phyloP scores from a whole-genome alignment of 768 basidiomycete genomes.

The Thelephora ganbajun region DNA sequence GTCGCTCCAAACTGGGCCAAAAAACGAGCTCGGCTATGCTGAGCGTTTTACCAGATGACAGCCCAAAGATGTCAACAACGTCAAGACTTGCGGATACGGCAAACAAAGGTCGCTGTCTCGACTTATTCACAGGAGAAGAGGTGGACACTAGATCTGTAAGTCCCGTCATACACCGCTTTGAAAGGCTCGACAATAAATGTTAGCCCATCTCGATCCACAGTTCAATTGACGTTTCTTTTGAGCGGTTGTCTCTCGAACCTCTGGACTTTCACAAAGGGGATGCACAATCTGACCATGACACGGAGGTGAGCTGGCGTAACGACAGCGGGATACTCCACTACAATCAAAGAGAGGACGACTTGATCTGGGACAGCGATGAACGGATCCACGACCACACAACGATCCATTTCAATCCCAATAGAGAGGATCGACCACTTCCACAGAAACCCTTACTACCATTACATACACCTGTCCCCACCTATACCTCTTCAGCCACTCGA shows the following conservation, averaged over 20 bases:
- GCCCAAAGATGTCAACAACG: not conserved
- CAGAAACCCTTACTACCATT: not conserved
- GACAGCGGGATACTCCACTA: not conserved
- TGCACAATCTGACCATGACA: not conserved
- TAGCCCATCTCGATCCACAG: not conserved
- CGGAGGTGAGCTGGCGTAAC: no score
- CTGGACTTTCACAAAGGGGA: not conserved
- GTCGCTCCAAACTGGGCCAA: slow-evolving; percentile 10
- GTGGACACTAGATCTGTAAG: no score
- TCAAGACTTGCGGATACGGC: no score
- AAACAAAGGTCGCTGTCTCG: no score
- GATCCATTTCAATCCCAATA: slow-evolving; percentile 22
- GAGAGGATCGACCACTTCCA: not conserved
- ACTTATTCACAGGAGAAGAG: no score
- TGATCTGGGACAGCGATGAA: not conserved
- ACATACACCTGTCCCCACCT: not conserved
- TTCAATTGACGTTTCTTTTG: not conserved
- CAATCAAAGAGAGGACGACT: slow-evolving; percentile 2
- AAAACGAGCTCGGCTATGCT: not conserved
- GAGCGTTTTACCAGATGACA: not conserved
- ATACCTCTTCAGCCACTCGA: not conserved
- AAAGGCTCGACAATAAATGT: not conserved
- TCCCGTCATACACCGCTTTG: not conserved
- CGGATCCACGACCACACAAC: slow-evolving; percentile 20
- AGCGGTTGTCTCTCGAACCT: slow-evolving; percentile 2